Conservation (phyloP, 2,329 filamentous ascomycete species). For the Clonostachys chloroleuca region DNA sequence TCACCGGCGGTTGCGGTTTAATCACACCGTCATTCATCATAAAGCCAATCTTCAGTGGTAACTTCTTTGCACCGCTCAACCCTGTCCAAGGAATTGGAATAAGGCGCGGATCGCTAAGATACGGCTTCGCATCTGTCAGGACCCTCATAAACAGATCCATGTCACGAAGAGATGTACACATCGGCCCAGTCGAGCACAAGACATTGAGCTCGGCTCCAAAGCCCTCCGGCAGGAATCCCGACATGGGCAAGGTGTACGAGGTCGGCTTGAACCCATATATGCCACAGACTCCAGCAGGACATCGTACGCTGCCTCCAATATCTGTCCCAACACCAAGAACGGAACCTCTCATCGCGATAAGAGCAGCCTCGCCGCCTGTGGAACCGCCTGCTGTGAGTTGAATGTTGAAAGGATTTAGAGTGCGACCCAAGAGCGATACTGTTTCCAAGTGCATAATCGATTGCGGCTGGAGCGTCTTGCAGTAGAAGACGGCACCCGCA, state of each 20-base stretch:
- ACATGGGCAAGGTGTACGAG: constrained; percentile 51
- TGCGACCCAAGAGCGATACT: constrained; percentile 46
- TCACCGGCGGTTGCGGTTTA: constrained; percentile 29
- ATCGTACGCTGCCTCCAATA: constrained; percentile 40
- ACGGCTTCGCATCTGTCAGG: too few relatives aligned
- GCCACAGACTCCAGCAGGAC: constrained; percentile 36
- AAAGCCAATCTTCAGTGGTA: constrained; percentile 42
- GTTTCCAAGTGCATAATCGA: constrained; percentile 34
- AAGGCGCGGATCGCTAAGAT: too few relatives aligned
- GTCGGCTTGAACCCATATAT: constrained; percentile 31
- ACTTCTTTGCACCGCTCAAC: constrained; percentile 48
- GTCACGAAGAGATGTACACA: constrained; percentile 32
- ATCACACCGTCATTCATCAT: constrained; percentile 49
- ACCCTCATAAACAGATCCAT: constrained; percentile 9
- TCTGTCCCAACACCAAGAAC: constrained; percentile 35
- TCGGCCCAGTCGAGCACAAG: too few relatives aligned
- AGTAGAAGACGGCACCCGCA: constrained; percentile 62
- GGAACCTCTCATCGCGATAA: constrained; percentile 33
- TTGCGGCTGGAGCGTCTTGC: constrained; percentile 67
- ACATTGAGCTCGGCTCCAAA: constrained; percentile 39
- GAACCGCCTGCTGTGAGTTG: constrained; percentile 58
- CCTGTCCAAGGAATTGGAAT: constrained; percentile 39
- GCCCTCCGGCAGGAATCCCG: constrained; percentile 56
- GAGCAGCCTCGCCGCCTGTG: constrained; percentile 50
- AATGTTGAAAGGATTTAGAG: constrained; percentile 59